These are phyloP conservation scores for Pyricularia sp. DNA, from an alignment of 2,329 filamentous ascomycete species.

Conservation along the genomic window DNA sequence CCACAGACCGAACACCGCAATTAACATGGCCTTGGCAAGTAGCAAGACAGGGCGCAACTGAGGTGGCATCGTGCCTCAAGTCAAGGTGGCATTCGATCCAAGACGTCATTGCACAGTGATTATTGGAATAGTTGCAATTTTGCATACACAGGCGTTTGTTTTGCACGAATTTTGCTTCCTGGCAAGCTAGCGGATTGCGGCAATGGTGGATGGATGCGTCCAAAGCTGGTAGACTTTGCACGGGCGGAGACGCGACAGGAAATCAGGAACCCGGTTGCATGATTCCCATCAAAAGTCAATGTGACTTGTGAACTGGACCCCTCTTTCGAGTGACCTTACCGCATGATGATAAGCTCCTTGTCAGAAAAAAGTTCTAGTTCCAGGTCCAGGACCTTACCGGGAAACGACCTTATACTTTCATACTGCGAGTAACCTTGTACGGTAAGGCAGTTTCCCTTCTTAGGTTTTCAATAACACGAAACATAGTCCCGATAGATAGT, in stretches of 20 bases:
- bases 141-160: background rate
- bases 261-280: background rate
- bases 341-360: background rate
- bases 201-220: background rate
- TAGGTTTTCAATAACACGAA: background rate
- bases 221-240: background rate
- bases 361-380: background rate
- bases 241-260: background rate
- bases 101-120: background rate
- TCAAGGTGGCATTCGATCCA: background rate
- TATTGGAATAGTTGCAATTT: background rate
- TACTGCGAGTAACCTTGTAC: no score
- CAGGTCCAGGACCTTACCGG: background rate
- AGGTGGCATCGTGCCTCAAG: background rate
- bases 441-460: no score
- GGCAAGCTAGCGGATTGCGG: background rate
- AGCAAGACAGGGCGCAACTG: background rate
- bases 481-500: background rate
- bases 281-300: background rate
- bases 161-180: background rate
- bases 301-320: background rate
- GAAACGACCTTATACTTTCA: background rate
- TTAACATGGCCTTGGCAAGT: background rate
- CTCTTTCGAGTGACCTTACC: background rate
- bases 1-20: background rate